Evolutionary conservation across 306 rosid species (phyloP).

Genomic region (Amphicarpaea edgeworthii): DNA sequence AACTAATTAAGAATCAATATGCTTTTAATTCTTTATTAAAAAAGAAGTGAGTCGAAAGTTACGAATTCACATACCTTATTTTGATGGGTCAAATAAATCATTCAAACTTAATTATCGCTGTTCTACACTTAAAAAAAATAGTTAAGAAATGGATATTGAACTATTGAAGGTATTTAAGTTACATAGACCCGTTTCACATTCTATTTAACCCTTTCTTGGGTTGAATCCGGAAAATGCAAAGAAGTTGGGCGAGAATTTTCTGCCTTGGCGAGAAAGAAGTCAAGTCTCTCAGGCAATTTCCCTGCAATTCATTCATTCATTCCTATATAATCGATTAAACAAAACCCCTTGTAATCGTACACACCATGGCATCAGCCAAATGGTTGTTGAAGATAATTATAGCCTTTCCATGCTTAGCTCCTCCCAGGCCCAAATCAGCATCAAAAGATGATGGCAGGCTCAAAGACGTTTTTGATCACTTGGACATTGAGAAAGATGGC

Average conservation of each 20-base stretch:
- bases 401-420: conserved; percentile 37
- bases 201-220: neutral
- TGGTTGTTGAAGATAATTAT: conserved; percentile 51
- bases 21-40: no score
- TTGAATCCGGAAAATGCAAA: conserved; percentile 24
- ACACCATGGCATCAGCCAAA: conserved; percentile 35
- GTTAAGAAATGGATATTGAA: neutral
- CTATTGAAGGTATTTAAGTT: neutral
- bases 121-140: neutral
- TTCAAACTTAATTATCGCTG: no score
- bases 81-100: no score
- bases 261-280: neutral
- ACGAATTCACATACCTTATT: no score
- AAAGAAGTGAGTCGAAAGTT: no score
- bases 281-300: conserved; percentile 47
- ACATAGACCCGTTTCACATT: neutral
- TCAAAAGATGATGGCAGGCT: conserved; percentile 32
- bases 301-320: conserved; percentile 10
- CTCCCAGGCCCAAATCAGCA: conserved; percentile 22
- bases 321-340: conserved; percentile 21
- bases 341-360: neutral
- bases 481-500: conserved; percentile 63
- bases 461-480: conserved; percentile 55
- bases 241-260: neutral
- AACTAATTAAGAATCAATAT: no score